Evolutionary conservation across 345 rosid genomes (phyloP).

Genomic region (Viola odorata): DNA sequence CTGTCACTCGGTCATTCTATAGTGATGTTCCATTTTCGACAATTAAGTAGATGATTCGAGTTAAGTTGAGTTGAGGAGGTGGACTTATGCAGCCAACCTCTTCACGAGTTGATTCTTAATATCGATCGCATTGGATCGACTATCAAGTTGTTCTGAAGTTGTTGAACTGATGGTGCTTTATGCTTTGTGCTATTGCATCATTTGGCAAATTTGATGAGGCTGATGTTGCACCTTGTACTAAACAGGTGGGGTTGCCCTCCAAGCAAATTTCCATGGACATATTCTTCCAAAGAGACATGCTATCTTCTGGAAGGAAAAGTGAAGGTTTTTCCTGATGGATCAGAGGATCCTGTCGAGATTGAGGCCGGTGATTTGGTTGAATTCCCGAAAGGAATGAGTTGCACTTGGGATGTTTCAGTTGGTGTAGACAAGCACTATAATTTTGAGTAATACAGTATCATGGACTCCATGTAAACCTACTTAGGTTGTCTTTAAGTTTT

Average conservation of each 20-base stretch:
- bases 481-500: not conserved
- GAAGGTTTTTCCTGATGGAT: slow-evolving; percentile 72
- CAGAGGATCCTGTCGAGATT: slow-evolving; percentile 59
- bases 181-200: not conserved
- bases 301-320: slow-evolving; percentile 70
- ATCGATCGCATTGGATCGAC: not conserved
- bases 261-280: slow-evolving; percentile 91
- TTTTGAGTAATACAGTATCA: slow-evolving; percentile 34
- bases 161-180: not conserved
- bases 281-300: slow-evolving; percentile 64
- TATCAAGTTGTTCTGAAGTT: not conserved
- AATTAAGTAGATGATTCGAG: too few relatives aligned
- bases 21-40: too few relatives aligned
- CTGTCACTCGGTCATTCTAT: too few relatives aligned
- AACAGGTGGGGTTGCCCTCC: slow-evolving; percentile 94
- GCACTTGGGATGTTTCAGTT: slow-evolving; percentile 89
- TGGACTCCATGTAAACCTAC: not conserved
- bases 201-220: not conserved
- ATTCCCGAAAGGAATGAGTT: slow-evolving; percentile 88
- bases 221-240: not conserved
- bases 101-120: not conserved
- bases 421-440: slow-evolving; percentile 87
- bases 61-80: not conserved
- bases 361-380: slow-evolving; percentile 76
- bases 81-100: not conserved